These are phyloP conservation scores for Rosa multiflora DNA, from an alignment of 306 rosid species.

Conservation along the genomic window DNA sequence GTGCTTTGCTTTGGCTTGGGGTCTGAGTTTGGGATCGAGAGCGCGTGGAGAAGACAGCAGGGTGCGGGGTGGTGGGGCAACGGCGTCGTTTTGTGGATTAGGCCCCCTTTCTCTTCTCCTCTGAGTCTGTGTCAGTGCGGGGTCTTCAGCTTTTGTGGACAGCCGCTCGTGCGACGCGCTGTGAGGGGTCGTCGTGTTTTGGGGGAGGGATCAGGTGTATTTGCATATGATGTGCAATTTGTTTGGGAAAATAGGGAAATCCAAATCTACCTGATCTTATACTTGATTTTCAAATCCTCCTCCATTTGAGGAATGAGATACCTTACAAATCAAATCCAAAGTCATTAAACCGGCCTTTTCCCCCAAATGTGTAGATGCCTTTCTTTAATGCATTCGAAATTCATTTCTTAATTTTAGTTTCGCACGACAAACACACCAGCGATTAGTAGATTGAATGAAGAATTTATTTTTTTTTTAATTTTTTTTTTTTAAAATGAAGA, in stretches of 20 bases:
- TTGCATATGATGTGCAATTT: neutral
- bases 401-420: neutral
- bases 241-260: neutral
- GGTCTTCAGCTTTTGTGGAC: slow-evolving; percentile 14
- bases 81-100: slow-evolving; percentile 12
- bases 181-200: slow-evolving; percentile 7
- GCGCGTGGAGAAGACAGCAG: slow-evolving; percentile 11
- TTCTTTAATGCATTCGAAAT: neutral
- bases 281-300: neutral
- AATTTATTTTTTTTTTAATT: too few relatives aligned
- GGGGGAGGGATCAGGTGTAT: neutral
- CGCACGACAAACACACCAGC: too few relatives aligned
- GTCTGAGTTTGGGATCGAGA: slow-evolving; percentile 13
- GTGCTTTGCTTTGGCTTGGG: slow-evolving; percentile 14
- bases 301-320: neutral
- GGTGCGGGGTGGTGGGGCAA: neutral
- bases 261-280: neutral
- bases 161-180: slow-evolving; percentile 6
- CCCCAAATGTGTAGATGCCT: too few relatives aligned
- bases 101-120: neutral
- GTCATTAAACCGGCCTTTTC: neutral
- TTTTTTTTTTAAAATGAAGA: too few relatives aligned
- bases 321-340: neutral
- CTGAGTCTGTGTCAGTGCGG: slow-evolving; percentile 9
- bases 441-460: too few relatives aligned